Conservation (phyloP, 2,329 filamentous ascomycete species). For the Pestalotiopsis sp. region DNA sequence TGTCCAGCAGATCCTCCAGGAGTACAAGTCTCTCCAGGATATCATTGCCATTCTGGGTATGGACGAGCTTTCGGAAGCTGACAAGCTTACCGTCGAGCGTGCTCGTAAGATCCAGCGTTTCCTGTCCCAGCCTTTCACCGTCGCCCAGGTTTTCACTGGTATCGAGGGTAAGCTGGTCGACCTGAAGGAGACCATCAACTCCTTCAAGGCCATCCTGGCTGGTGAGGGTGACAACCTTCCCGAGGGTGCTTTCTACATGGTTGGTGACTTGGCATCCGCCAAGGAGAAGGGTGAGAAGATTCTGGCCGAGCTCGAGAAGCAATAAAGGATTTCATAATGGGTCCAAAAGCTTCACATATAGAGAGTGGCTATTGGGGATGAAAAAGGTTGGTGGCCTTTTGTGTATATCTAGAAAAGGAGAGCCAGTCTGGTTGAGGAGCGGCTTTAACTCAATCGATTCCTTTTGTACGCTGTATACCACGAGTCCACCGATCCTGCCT, state of each 20-base stretch:
- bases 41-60: conserved; percentile 99
- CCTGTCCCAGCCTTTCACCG: conserved; percentile 98
- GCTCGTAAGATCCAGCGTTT: conserved; percentile 99
- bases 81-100: conserved; percentile 99
- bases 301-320: conserved; percentile 85
- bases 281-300: conserved; percentile 99
- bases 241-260: conserved; percentile 96
- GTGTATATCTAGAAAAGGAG: conserved; percentile 62
- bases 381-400: conserved; percentile 39
- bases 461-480: conserved; percentile 66
- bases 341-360: conserved; percentile 29
- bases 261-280: conserved; percentile 92
- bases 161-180: conserved; percentile 98
- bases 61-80: conserved; percentile 98
- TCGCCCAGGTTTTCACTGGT: conserved; percentile 78
- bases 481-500: conserved; percentile 54
- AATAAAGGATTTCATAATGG: conserved; percentile 38
- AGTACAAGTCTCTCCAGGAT: conserved; percentile 99
- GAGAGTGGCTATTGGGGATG: conserved; percentile 30
- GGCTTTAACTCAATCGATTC: conserved; percentile 59
- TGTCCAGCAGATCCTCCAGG: conserved; percentile 99
- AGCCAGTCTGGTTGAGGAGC: conserved; percentile 43
- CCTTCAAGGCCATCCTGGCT: conserved; percentile 95
- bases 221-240: conserved; percentile 96
- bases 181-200: conserved; percentile 96